Percentiles rank a stretch among this genome's conserved stretches.
Evolutionary conservation across 2,329 filamentous ascomycete genomes (phyloP).

Genomic region (Leptographium lundbergii): DNA sequence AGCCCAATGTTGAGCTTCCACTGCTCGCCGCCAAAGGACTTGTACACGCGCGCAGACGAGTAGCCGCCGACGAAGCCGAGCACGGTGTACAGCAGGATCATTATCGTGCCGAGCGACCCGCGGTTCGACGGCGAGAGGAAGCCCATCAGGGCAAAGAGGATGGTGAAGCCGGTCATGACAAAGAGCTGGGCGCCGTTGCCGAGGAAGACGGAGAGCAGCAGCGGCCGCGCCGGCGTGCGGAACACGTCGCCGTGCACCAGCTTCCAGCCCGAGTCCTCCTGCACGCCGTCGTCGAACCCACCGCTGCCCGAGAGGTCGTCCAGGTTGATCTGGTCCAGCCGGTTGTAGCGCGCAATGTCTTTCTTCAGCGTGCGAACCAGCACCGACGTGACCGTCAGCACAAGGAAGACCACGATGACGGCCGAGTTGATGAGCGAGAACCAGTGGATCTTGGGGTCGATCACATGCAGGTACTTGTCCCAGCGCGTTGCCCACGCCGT

Average conservation of each 20-base stretch:
- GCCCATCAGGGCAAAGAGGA: conserved; percentile 82
- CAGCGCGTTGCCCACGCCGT: conserved; percentile 94
- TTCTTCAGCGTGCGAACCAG: conserved; percentile 78
- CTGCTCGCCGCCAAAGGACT: conserved; percentile 77
- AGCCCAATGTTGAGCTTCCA: conserved; percentile 91
- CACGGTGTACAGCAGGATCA: conserved; percentile 84
- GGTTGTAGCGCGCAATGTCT: conserved; percentile 94
- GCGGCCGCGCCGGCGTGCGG: conserved; percentile 68
- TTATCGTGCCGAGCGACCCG: conserved; percentile 83
- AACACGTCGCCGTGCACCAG: conserved; percentile 96
- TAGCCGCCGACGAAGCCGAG: conserved; percentile 92
- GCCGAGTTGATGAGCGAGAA: conserved; percentile 95
- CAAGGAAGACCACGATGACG: conserved; percentile 84
- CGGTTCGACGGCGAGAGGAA: conserved; percentile 94
- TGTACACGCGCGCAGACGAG: conserved; percentile 81
- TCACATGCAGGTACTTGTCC: conserved; percentile 98
- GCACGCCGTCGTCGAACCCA: conserved; percentile 90
- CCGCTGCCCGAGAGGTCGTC: conserved; percentile 74
- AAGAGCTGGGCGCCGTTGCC: conserved; percentile 95
- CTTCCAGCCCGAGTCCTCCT: conserved; percentile 98
- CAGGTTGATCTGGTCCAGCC: conserved; percentile 78
- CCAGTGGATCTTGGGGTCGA: conserved; percentile 97
- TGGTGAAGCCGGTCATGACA: conserved; percentile 92
- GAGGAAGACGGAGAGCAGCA: conserved; percentile 75
- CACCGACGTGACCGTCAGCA: conserved; percentile 86